Evolutionary conservation across 2,329 filamentous ascomycete species (phyloP).

Genomic region (Plectosphaerella cucumerina): DNA sequence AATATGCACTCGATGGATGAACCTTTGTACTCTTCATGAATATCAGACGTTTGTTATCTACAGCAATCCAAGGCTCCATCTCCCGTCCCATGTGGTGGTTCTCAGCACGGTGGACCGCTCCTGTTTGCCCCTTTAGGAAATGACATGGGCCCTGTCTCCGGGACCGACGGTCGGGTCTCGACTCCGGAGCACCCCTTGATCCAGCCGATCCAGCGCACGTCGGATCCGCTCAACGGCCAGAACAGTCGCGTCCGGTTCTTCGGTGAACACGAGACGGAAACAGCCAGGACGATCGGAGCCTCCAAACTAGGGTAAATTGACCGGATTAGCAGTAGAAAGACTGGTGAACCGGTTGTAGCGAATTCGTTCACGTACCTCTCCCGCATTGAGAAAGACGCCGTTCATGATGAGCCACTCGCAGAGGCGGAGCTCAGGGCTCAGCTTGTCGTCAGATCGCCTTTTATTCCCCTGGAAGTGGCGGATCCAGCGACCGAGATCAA

Average conservation of each 20-base stretch:
- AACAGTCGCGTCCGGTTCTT: background rate
- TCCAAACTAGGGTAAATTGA: background rate
- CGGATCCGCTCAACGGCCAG: background rate
- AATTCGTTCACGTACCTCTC: background rate
- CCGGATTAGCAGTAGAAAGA: background rate
- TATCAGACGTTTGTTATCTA: no score
- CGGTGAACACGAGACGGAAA: slow-evolving; percentile 4
- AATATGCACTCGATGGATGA: no score
- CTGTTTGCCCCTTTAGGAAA: no score
- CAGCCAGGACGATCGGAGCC: slow-evolving; percentile 1
- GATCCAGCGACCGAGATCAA: slow-evolving; percentile 5
- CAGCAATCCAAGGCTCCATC: no score
- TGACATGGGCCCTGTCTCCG: no score
- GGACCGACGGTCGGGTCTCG: no score
- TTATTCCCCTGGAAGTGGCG: background rate
- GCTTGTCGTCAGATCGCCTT: background rate
- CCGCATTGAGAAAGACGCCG: slow-evolving; percentile 4
- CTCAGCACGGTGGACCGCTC: no score
- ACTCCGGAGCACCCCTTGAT: background rate
- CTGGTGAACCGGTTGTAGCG: background rate
- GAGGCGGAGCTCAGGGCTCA: background rate
- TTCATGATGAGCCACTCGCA: slow-evolving; percentile 3
- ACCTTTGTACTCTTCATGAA: no score
- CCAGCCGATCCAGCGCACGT: background rate
- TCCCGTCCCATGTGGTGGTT: no score